Evolutionary conservation across 2,329 filamentous ascomycete genomes (phyloP).

Genomic region (Curvularia sp.): DNA sequence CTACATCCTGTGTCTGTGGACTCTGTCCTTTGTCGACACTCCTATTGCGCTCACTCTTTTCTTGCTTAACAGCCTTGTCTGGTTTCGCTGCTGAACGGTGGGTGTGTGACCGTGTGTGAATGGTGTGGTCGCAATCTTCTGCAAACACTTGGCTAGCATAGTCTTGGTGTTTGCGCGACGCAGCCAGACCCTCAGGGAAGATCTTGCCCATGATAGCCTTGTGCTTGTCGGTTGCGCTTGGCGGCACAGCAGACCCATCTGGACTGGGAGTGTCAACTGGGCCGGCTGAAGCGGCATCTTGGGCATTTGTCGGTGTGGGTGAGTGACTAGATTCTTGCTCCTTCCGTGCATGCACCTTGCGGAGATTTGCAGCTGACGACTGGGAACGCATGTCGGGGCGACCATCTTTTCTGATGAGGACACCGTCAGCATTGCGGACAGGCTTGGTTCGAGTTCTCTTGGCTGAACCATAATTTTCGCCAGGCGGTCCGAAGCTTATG

Average conservation of each 20-base stretch:
- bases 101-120: constrained; percentile 28
- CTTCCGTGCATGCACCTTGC: constrained; percentile 60
- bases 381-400: constrained; percentile 60
- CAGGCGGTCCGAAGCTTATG: constrained; percentile 30
- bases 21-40: constrained; percentile 22
- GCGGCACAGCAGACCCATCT: constrained; percentile 17
- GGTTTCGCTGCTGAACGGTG: constrained; percentile 17
- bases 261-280: constrained; percentile 42
- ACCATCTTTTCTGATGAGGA: constrained; percentile 60
- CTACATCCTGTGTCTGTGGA: constrained; percentile 24
- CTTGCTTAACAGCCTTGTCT: constrained; percentile 32
- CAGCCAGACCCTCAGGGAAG: constrained; percentile 47
- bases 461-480: constrained; percentile 49
- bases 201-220: constrained; percentile 47
- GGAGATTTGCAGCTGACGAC: constrained; percentile 59
- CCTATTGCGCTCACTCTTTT: constrained; percentile 24
- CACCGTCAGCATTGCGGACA: constrained; percentile 57
- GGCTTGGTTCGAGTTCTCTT: constrained; percentile 61
- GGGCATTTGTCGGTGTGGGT: constrained; percentile 34
- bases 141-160: constrained; percentile 44
- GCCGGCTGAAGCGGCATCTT: constrained; percentile 18
- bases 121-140: constrained; percentile 36
- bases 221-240: constrained; percentile 36
- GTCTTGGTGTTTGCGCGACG: constrained; percentile 41
- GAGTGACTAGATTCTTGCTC: constrained; percentile 44